Percentiles rank a stretch among this genome's conserved stretches.
These are phyloP conservation scores for Cardamine chenopodiifolia DNA, from an alignment of 345 rosid species.

Conservation along the genomic window DNA sequence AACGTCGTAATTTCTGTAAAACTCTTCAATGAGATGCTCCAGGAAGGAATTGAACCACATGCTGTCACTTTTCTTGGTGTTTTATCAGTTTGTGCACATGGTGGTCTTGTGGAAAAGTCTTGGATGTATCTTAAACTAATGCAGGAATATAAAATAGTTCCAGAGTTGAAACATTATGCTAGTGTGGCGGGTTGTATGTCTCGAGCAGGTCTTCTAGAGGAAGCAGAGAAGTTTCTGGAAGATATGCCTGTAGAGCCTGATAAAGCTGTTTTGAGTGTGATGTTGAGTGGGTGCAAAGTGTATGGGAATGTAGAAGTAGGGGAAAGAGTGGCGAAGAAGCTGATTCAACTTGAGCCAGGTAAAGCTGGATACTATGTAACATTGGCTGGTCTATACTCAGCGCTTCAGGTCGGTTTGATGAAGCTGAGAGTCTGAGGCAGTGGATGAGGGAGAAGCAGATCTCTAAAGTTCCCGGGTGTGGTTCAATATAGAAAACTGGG, in stretches of 20 bases:
- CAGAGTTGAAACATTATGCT: conserved; percentile 61
- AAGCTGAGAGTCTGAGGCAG: conserved; percentile 58
- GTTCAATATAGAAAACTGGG: conserved; percentile 49
- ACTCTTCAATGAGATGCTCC: conserved; percentile 53
- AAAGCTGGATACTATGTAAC: conserved; percentile 61
- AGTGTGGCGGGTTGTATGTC: conserved; percentile 61
- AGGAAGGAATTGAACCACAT: conserved; percentile 49
- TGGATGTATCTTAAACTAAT: conserved; percentile 49
- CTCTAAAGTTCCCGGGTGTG: conserved; percentile 53
- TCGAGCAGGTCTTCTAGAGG: conserved; percentile 59
- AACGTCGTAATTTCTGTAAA: conserved; percentile 39
- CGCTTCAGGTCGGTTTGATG: conserved; percentile 49
- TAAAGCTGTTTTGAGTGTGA: conserved; percentile 58
- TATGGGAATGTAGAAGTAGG: conserved; percentile 62
- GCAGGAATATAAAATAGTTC: conserved; percentile 44
- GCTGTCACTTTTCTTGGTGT: conserved; percentile 68
- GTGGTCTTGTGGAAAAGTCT: conserved; percentile 58
- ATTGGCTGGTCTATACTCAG: conserved; percentile 56
- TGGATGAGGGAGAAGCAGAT: conserved; percentile 53
- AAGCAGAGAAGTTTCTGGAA: conserved; percentile 59
- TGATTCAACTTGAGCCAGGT: conserved; percentile 50
- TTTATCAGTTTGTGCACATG: conserved; percentile 67
- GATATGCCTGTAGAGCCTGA: conserved; percentile 66
- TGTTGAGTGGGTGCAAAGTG: conserved; percentile 58
- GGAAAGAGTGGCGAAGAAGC: conserved; percentile 60